Evolutionary conservation across 768 basidiomycete genomes (phyloP), one percentile per base, ranked within the genome.

Genomic region (Calvatia gigantea): DNA sequence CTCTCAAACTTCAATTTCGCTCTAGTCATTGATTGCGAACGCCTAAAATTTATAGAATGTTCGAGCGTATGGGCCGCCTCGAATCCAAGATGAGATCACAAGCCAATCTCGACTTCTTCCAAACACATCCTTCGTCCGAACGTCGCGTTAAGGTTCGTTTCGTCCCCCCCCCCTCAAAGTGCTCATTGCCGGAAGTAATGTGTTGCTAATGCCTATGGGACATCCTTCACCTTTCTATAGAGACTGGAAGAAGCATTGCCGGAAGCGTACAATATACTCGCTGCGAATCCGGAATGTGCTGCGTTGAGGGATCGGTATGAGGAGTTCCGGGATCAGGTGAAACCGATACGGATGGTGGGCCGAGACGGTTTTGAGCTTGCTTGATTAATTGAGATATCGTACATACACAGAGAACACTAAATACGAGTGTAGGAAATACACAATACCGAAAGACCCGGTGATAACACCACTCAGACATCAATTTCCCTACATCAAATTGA

Each of bases 121-220:
- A 74, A 25, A 97, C 95, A 0, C 95, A 98, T 69, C 95, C 95
- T 0, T 76, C 84, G 4, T 84, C 86, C 21, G 73, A 78, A 37
- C 84, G 77, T 64, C 83, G 94, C 19, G 83, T 91, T 56, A 76
- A 86, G 75, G 91, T 89, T 59, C 56, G 81, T 31, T 15, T 3
- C 12, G 41, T 25, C 25, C n/a, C n/a, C n/a, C n/a, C n/a, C n/a
- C n/a, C n/a, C n/a, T n/a, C n/a, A n/a, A n/a, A n/a, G n/a, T 14
- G 11, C 9, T 23, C 41, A 25, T 21, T 25, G 19, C 7, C 17
- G 6, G 41, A 23, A n/a, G 19, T 23, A 23, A 21, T 23, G 35
- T 29, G 12, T 12, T 19, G 41, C 54, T 14, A 12, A 14, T 35
- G 11, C 43, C 19, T 27, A 41, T 41, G 33, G 4, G 21, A n/a